Conservation (phyloP, 371 early-diverging fungal genomes). For the Mortierella sp. region DNA sequence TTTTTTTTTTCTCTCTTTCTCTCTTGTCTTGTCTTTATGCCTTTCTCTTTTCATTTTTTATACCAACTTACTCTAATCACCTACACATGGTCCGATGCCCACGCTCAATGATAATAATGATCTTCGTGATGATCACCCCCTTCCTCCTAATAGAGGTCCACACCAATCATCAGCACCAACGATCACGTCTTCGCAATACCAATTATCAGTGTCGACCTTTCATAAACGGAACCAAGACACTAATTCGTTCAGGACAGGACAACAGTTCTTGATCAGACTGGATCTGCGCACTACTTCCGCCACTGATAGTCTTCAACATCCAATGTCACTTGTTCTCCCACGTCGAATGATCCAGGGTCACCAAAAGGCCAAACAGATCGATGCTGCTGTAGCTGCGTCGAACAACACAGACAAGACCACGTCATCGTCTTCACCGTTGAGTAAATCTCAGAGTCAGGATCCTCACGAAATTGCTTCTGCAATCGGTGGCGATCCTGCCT, state of each 20-base stretch:
- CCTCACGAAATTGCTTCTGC: constrained; percentile 10
- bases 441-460: too few relatives aligned
- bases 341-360: constrained; percentile 47
- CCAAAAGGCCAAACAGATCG: constrained; percentile 35
- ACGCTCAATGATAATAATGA: too few relatives aligned
- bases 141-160: constrained; percentile 14
- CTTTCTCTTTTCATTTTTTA: too few relatives aligned
- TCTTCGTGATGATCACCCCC: too few relatives aligned
- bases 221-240: constrained; percentile 52
- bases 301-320: constrained; percentile 29
- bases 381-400: constrained; percentile 8
- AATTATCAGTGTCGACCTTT: constrained; percentile 42
- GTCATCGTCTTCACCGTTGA: too few relatives aligned
- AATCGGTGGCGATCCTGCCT: constrained; percentile 23
- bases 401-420: background rate
- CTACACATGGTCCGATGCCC: too few relatives aligned
- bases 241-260: constrained; percentile 51
- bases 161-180: constrained; percentile 15
- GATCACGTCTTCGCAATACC: constrained; percentile 27
- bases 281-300: constrained; percentile 29
- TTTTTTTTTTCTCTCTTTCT: too few relatives aligned
- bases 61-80: too few relatives aligned
- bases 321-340: constrained; percentile 48
- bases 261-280: constrained; percentile 47
- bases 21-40: too few relatives aligned